phyloP scores from a whole-genome alignment of 345 rosid genomes.

The Corchorus capsularis region DNA sequence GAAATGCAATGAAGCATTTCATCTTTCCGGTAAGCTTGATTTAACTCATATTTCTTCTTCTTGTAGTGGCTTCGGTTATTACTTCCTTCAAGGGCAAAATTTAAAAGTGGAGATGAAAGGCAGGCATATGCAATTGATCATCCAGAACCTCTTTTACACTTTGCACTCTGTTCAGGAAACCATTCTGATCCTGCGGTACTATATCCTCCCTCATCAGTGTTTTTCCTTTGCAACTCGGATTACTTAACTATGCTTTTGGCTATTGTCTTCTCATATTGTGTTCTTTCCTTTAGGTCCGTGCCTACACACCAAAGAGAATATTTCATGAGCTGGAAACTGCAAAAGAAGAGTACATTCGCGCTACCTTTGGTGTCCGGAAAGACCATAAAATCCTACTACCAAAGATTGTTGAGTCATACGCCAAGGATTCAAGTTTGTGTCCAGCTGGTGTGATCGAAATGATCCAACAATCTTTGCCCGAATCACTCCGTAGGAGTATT shows the following conservation, averaged over 20 bases:
- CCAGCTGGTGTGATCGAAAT: constrained; percentile 58
- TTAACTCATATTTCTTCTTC: constrained; percentile 17
- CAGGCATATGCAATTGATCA: constrained; percentile 62
- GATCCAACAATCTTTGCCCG: constrained; percentile 67
- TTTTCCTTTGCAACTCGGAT: not conserved
- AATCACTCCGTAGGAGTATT: constrained; percentile 51
- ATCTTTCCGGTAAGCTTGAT: not conserved
- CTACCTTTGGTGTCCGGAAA: constrained; percentile 65
- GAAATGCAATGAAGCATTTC: constrained; percentile 1
- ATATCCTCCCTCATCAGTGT: not conserved
- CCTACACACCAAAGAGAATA: constrained; percentile 71
- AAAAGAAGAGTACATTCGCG: constrained; percentile 85
- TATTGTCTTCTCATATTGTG: not conserved
- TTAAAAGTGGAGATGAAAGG: constrained; percentile 73
- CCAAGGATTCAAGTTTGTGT: constrained; percentile 70
- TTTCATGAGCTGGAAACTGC: constrained; percentile 81
- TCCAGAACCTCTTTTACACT: constrained; percentile 76
- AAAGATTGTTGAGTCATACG: constrained; percentile 72
- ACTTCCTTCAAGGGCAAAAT: constrained; percentile 65
- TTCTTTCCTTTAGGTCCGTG: constrained; percentile 60
- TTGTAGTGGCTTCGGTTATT: constrained; percentile 82
- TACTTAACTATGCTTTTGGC: too few relatives aligned
- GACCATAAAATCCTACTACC: constrained; percentile 80
- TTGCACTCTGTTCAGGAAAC: constrained; percentile 87
- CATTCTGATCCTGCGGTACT: constrained; percentile 98